Evolutionary conservation across 2,329 filamentous ascomycete species (phyloP).

Genomic region (Aspergillus transmontanensis): DNA sequence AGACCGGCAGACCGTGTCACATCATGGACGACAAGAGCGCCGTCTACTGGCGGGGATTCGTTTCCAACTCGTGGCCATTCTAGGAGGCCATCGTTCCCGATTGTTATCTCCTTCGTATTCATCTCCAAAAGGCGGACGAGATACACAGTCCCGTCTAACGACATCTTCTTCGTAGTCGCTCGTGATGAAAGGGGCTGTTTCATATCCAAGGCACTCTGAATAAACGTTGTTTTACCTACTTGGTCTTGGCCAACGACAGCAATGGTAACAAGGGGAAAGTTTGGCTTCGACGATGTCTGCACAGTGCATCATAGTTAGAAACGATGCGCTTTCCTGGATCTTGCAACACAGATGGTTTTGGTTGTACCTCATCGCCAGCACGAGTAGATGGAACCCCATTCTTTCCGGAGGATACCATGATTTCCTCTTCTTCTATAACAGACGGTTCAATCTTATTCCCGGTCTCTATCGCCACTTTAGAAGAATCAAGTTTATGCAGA

Average conservation of each 20-base stretch:
- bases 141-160: slow-evolving; percentile 58
- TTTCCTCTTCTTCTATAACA: slow-evolving; percentile 36
- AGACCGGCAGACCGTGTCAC: slow-evolving; percentile 77
- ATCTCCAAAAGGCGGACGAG: slow-evolving; percentile 62
- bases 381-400: slow-evolving; percentile 19
- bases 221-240: slow-evolving; percentile 63
- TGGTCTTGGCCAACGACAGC: slow-evolving; percentile 57
- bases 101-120: slow-evolving; percentile 53
- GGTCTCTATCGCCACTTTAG: slow-evolving; percentile 22
- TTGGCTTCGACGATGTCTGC: slow-evolving; percentile 29
- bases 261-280: slow-evolving; percentile 59
- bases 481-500: slow-evolving; percentile 29
- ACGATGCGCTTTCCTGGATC: slow-evolving; percentile 2
- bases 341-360: not conserved
- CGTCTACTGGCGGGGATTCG: slow-evolving; percentile 76
- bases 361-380: slow-evolving; percentile 31
- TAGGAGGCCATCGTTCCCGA: slow-evolving; percentile 51
- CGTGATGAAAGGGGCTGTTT: slow-evolving; percentile 44
- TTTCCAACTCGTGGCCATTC: slow-evolving; percentile 57
- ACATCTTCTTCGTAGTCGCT: slow-evolving; percentile 56
- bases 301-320: slow-evolving; percentile 14
- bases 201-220: slow-evolving; percentile 59
- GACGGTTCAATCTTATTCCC: slow-evolving; percentile 25
- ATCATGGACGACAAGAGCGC: slow-evolving; percentile 84
- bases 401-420: slow-evolving; percentile 12